Evolutionary conservation across 805 yeast genomes (phyloP).

Genomic region (Candida ovalis): DNA sequence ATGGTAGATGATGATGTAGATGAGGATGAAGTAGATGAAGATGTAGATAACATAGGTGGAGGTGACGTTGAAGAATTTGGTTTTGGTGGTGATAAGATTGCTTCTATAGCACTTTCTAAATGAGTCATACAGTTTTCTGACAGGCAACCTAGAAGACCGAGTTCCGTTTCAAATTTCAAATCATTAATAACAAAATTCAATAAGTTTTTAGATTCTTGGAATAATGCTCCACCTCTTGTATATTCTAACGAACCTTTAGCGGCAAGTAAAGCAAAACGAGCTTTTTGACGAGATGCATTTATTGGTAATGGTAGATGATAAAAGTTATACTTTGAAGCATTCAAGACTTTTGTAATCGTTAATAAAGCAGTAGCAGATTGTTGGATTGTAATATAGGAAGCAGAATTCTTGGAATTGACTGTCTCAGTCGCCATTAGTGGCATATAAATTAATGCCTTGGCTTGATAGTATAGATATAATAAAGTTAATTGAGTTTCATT

Average conservation of each 20-base stretch:
- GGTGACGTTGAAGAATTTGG: conserved; percentile 6
- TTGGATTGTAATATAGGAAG: conserved; percentile 64
- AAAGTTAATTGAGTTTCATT: conserved; percentile 50
- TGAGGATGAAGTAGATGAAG: not conserved
- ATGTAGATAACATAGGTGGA: not conserved
- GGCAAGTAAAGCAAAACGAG: conserved; percentile 59
- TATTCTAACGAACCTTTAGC: conserved; percentile 80
- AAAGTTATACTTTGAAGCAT: conserved; percentile 34
- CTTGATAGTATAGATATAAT: conserved; percentile 55
- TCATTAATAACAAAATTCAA: conserved; percentile 47
- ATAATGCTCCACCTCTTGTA: conserved; percentile 76
- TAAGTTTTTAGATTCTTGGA: conserved; percentile 62
- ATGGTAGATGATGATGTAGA: no score
- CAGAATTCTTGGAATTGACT: conserved; percentile 36
- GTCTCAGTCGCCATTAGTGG: conserved; percentile 52
- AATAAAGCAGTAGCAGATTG: conserved; percentile 64
- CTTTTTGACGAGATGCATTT: conserved; percentile 57
- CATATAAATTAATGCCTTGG: conserved; percentile 59
- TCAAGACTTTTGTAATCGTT: conserved; percentile 41
- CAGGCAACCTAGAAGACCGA: conserved; percentile 58
- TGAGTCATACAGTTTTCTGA: conserved; percentile 53
- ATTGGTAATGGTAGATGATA: conserved; percentile 59
- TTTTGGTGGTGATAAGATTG: conserved; percentile 55
- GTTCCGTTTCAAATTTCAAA: conserved; percentile 46
- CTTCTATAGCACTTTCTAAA: conserved; percentile 56